A percentile compares a stretch with the other conserved stretches of the same genome.
Evolutionary conservation across 2,329 filamentous ascomycete genomes (phyloP).

Genomic region (Apiospora phragmitis): DNA sequence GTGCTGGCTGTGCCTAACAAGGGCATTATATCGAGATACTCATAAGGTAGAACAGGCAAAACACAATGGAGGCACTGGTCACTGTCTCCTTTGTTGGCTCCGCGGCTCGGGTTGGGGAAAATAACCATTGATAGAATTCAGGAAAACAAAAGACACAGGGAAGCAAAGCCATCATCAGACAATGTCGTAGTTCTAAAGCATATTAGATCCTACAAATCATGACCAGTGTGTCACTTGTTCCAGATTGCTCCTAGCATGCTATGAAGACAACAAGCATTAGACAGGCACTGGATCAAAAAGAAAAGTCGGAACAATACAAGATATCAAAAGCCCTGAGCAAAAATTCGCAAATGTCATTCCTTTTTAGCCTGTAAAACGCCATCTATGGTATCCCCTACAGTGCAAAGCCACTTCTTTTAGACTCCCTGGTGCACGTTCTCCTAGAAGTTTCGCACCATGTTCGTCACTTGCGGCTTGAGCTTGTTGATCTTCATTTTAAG

Average conservation of each 20-base stretch:
- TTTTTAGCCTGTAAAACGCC: slow-evolving; percentile 9
- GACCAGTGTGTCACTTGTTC: neutral
- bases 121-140: neutral
- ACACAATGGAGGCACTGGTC: neutral
- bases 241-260: neutral
- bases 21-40: neutral
- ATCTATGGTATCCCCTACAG: slow-evolving; percentile 13
- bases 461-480: slow-evolving; percentile 69
- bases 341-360: slow-evolving; percentile 9
- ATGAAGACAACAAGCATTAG: neutral
- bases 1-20: neutral
- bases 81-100: neutral
- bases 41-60: neutral
- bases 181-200: neutral
- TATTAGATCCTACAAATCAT: neutral
- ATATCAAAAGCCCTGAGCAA: neutral
- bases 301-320: neutral
- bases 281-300: neutral
- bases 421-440: neutral
- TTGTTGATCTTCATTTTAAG: slow-evolving; percentile 82
- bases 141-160: neutral
- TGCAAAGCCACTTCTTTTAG: slow-evolving; percentile 8
- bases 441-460: slow-evolving; percentile 51
- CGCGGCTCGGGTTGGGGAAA: neutral
- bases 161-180: neutral